These are phyloP conservation scores for Phoma sp. DNA, from an alignment of 2,329 filamentous ascomycete genomes.

Conservation along the genomic window DNA sequence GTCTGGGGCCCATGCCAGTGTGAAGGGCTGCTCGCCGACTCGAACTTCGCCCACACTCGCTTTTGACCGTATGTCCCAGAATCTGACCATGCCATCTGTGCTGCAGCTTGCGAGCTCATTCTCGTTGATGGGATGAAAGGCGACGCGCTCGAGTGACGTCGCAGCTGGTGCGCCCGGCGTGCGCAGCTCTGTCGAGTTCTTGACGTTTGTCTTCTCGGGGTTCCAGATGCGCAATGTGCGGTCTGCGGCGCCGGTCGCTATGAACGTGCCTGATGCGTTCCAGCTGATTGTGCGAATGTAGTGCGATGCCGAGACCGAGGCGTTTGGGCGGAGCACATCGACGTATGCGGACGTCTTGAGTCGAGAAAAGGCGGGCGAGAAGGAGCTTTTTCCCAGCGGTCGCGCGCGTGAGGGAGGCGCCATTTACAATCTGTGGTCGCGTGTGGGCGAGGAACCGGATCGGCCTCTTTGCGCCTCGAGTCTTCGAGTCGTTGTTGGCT, in stretches of 20 bases:
- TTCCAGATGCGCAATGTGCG: constrained; percentile 81
- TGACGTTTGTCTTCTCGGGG: constrained; percentile 74
- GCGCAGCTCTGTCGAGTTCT: constrained; percentile 78
- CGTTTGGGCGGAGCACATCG: constrained; percentile 47
- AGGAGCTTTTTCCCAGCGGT: constrained; percentile 71
- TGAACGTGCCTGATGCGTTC: constrained; percentile 82
- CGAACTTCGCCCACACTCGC: constrained; percentile 73
- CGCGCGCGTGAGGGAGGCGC: constrained; percentile 56
- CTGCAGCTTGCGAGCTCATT: constrained; percentile 78
- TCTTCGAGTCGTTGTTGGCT: background rate
- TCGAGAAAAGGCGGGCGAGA: constrained; percentile 69
- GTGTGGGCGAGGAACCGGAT: background rate
- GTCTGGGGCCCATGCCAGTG: constrained; percentile 75
- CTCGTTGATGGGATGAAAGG: constrained; percentile 79
- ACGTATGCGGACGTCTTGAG: constrained; percentile 74
- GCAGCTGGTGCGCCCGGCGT: constrained; percentile 55
- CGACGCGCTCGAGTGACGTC: constrained; percentile 70
- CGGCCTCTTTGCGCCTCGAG: background rate
- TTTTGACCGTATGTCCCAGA: constrained; percentile 82
- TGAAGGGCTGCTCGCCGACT: constrained; percentile 67
- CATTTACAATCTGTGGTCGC: constrained; percentile 24
- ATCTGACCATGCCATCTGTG: constrained; percentile 74
- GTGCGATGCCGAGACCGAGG: constrained; percentile 41
- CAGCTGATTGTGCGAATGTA: constrained; percentile 78
- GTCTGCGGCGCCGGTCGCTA: constrained; percentile 80